Evolutionary conservation across 2,329 filamentous ascomycete genomes (phyloP).

Genomic region (Fusarium subglutinans): DNA sequence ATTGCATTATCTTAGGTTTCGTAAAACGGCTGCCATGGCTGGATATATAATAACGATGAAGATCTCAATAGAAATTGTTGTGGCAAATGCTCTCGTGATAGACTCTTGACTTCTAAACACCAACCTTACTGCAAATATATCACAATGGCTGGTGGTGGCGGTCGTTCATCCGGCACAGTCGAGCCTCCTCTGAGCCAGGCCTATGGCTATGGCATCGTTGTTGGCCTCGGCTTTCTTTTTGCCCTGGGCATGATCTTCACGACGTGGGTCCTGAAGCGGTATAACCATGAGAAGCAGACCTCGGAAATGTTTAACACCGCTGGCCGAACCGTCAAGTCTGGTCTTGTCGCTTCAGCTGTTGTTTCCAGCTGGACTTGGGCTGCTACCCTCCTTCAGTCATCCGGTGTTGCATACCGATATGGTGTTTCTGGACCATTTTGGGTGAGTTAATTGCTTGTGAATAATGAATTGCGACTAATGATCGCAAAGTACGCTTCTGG

Average conservation of each 20-base stretch:
- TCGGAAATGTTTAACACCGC: conserved; percentile 94
- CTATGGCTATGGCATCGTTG: conserved; percentile 80
- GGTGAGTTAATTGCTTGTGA: conserved; percentile 29
- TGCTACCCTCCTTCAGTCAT: conserved; percentile 81
- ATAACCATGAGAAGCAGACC: conserved; percentile 77
- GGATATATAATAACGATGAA: background rate
- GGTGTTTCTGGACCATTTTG: conserved; percentile 70
- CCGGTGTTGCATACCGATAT: conserved; percentile 84
- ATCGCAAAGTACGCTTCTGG: conserved; percentile 59
- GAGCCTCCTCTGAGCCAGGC: conserved; percentile 61
- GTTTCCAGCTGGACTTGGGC: conserved; percentile 96
- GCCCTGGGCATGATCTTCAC: conserved; percentile 70
- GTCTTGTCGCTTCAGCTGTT: conserved; percentile 87
- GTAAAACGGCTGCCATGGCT: background rate
- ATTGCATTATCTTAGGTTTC: background rate
- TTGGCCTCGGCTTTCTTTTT: conserved; percentile 79
- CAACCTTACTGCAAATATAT: background rate
- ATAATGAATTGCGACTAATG: background rate
- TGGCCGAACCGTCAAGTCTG: conserved; percentile 87
- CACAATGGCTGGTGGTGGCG: conserved; percentile 31
- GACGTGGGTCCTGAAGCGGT: conserved; percentile 43
- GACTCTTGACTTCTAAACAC: background rate
- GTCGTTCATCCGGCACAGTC: conserved; percentile 27
- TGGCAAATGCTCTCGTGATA: background rate
- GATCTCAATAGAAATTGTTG: background rate